Base-by-base conservation (phyloP, 371 early-diverging fungal genomes). In the Mortierella sp. region DNA sequence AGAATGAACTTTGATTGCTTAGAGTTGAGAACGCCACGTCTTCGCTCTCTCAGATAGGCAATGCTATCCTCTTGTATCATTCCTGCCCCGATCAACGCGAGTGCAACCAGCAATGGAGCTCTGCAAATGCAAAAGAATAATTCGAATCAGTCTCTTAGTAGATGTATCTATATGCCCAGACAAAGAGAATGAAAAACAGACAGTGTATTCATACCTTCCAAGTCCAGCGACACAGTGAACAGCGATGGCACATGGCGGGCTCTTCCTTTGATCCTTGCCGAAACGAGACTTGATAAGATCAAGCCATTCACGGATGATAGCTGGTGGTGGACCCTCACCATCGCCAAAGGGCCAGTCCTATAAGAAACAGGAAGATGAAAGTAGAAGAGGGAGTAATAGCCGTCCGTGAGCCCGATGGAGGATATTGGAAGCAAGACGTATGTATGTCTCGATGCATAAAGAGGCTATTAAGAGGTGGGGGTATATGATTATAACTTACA, bases 191-290 rank as follows among this genome's bases (percentile, higher is more conserved):
- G 36, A 36, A 2, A 8, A 21, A 53, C 8, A 53, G 21, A 16
- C 2, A 40, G 45, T 3, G 10, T 10, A 10, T 43, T 43, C 10
- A 43, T 71, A 77, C 78, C 78, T 71, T 40, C 95, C 95, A 38
- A 96, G 88, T 38, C 96, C 96, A 6, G 96, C 95, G 1, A 96
- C 95, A 75, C 96, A 96, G 75, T 96, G 96, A 10, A 94, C 91
- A 6, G 93, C 96, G 58, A 95, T 92, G 5, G 93, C 86, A n/a
- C 70, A 61, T 8, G 65, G 11, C 45, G 78, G 80, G 11, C 43
- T 43, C 0, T 63, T 45, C 22, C 53, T 67, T 40, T 11, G 70
- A 43, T 77, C 83, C 58, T 86, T 74, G 19, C 84, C 72, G 47
- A 84, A 84, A 41, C 87, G 88, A 13, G 67, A 69, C 24, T 89